Base-by-base conservation (phyloP, 1,139 yeast genomes). In the Candida mesenterica region DNA sequence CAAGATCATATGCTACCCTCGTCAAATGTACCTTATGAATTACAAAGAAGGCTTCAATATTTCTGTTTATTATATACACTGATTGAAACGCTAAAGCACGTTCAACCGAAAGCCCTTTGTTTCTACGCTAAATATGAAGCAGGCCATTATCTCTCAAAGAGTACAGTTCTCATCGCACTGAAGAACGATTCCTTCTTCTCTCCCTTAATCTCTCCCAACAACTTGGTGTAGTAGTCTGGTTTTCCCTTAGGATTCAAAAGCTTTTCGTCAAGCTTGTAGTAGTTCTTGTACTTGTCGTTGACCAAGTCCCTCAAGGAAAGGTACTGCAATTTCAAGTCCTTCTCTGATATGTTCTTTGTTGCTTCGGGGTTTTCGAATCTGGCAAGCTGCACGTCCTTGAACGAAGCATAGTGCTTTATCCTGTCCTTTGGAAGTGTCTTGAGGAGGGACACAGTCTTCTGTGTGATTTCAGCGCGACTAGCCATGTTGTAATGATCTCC, bases 171-270 rank as follows among this genome's bases (percentile, higher is more conserved):
- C 53, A 82, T 53, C 24, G 90, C 90, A 33, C 75, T 62, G 41
- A 76, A 59, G 36, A 84, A 62, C 14, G 77, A 73, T 59, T 87
- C 95, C 57, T 77, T 81, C 52, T 72, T 72, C 48, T 82, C 81
- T n/a, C 95, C 92, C 40, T 72, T 69, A 33, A 89, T 72, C 57
- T 87, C 95, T 32, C 72, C 68, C 61, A 83, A 52, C 37, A 89
- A 68, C 51, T 94, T 72, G 28, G 69, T 72, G 53, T 89, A 89
- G 54, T 89, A 89, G 33, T 72, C 62, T 2, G 95, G 90, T 56
- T 88, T 86, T 2, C 96, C 95, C 53, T 82, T 80, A 20, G 97
- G 97, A 47, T 62, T 69, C 50, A 77, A 62, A 43, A 89, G 61
- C 56, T 83, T 82, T 35, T 79, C 83, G 41, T 80, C 82, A 25